These are phyloP conservation scores for Blumeriella jaapii DNA, from an alignment of 2,329 filamentous ascomycete genomes.

Conservation along the genomic window DNA sequence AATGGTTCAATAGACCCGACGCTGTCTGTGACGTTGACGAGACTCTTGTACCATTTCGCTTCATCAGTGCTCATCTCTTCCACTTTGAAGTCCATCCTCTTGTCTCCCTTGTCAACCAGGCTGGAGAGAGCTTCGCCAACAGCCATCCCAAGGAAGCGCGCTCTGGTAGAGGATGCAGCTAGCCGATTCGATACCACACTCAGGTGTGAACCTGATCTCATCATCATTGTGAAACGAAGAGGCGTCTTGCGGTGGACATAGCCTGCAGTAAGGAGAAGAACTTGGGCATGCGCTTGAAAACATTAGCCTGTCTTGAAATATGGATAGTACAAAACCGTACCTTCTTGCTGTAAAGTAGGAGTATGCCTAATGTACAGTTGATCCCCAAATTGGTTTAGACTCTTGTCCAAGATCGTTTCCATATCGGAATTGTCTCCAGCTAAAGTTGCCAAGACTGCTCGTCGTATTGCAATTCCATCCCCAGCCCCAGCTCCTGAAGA, in stretches of 20 bases:
- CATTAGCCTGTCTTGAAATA: conserved; percentile 1
- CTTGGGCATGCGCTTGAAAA: conserved; percentile 60
- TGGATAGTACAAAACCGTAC: conserved; percentile 32
- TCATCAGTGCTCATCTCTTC: conserved; percentile 67
- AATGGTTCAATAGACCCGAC: conserved; percentile 47
- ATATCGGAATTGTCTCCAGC: conserved; percentile 40
- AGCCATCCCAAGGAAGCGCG: conserved; percentile 78
- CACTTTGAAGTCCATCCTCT: conserved; percentile 70
- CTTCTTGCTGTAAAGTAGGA: conserved; percentile 79
- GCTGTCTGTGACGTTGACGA: conserved; percentile 52
- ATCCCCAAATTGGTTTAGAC: conserved; percentile 67
- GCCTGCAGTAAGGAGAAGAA: conserved; percentile 65
- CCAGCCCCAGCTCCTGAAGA: conserved; percentile 54
- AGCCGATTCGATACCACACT: conserved; percentile 77
- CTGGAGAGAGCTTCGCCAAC: conserved; percentile 62
- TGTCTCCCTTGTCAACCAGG: conserved; percentile 51
- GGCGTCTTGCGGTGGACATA: conserved; percentile 58
- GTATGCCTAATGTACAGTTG: conserved; percentile 78
- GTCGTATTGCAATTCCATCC: conserved; percentile 51
- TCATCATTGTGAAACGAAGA: conserved; percentile 54
- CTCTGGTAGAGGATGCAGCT: conserved; percentile 59
- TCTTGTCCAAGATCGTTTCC: conserved; percentile 51
- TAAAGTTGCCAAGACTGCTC: conserved; percentile 51
- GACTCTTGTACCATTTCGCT: conserved; percentile 59
- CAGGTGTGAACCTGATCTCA: conserved; percentile 63